Percentiles rank a stretch among this genome's conserved stretches.
Conservation (phyloP, 345 rosid genomes). For the Eucalyptus leucophloia region DNA sequence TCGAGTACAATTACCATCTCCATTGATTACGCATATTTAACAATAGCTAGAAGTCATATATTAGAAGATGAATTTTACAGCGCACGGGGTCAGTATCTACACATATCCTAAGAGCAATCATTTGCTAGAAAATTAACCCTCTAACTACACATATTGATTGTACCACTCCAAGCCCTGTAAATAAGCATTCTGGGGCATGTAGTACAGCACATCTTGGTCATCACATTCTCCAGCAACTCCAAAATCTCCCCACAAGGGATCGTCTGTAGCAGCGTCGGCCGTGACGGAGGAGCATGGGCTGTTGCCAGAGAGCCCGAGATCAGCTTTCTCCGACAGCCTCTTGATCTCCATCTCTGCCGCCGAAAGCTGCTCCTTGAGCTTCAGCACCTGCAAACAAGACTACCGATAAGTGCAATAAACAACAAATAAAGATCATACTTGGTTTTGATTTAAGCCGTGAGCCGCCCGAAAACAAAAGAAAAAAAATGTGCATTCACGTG, state of each 20-base stretch:
- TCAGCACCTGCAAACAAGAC: background rate
- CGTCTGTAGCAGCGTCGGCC: fast-evolving
- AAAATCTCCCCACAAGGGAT: background rate
- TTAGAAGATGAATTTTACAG: background rate
- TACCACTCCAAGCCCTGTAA: background rate
- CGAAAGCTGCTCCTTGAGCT: background rate
- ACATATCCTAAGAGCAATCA: background rate
- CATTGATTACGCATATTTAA: background rate
- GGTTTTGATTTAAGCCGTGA: no score
- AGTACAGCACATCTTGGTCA: conserved; percentile 13
- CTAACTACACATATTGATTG: background rate
- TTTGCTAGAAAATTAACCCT: background rate
- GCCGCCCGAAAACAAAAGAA: no score
- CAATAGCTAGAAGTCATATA: background rate
- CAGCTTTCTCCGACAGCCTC: background rate
- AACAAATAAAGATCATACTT: no score
- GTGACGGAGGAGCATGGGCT: conserved; percentile 23
- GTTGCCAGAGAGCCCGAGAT: conserved; percentile 16
- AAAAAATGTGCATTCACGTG: no score
- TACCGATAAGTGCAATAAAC: no score
- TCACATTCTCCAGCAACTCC: background rate
- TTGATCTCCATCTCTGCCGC: background rate
- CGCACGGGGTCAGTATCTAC: background rate
- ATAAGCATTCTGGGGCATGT: background rate
- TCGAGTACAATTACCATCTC: background rate